Base-by-base conservation (phyloP, 169 alveolate species). In the Babesia ovata region DNA sequence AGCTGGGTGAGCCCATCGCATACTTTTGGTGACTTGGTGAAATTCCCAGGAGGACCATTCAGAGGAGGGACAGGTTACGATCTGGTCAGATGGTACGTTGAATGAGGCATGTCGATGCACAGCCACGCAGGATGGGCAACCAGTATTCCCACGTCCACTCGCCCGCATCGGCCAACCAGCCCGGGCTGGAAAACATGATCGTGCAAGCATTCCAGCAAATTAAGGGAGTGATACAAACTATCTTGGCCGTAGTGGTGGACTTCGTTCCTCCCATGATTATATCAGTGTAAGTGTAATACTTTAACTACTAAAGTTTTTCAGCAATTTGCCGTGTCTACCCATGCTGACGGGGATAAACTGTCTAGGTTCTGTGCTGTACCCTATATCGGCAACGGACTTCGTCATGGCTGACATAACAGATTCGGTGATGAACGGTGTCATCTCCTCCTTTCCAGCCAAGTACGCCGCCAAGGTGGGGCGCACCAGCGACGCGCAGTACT, bases 261-360 rank as follows among this genome's bases (percentile, higher is more conserved):
- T 67, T 88, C 17, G 95, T 92, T 0, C 96, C 96, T 24, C 96
- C 96, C 16, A 54, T 90, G 19, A 86, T 92, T 8, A 90, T 93
- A 0, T 91, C 93, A 50, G 91, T 85, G 72, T 79, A 79, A 48
- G 83, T 58, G 71, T 82, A 90, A 63, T 79, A 16, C 73, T 60
- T 39, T 46, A 49, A 67, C 61, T 2, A 36, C 42, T 45, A 21
- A 8, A 22, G 9, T 16, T 21, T 8, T 17, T 3, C 70, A 91
- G 96, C 71, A 95, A 92, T 21, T 76, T 92, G 53, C 96, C 96
- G 56, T 92, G 96, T 59, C 76, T 92, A 0, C 96, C 96, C 19
- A 92, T 92, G 96, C 86, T 92, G 3, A 92, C 96, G 13, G 96
- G 96, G 21, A 58, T 75, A 52, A 91, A 92, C 84, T 92, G 96